Conservation (phyloP, 805 yeast species). For the Myxozyma nipponensis region DNA sequence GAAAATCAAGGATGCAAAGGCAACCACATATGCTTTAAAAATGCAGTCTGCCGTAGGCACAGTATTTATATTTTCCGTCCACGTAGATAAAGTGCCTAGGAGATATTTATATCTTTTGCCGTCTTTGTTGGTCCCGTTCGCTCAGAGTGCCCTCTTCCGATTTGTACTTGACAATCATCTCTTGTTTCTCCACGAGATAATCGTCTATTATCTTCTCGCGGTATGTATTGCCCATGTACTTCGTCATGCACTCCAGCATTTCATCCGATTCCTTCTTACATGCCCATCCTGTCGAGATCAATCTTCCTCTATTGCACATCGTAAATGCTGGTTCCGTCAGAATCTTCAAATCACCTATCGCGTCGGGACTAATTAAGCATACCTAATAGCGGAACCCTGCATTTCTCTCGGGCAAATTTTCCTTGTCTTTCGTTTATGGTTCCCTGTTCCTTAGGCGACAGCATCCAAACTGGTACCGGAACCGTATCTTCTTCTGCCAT, state of each 20-base stretch:
- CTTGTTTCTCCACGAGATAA: slow-evolving; percentile 56
- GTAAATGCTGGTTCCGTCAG: slow-evolving; percentile 46
- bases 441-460: slow-evolving; percentile 23
- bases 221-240: slow-evolving; percentile 50
- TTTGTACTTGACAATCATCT: slow-evolving; percentile 31
- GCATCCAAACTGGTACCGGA: slow-evolving; percentile 24
- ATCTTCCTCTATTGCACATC: slow-evolving; percentile 59
- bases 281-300: slow-evolving; percentile 61
- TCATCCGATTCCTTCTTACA: slow-evolving; percentile 58
- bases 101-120: not conserved
- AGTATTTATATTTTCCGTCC: not conserved
- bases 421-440: slow-evolving; percentile 11
- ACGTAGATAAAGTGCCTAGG: not conserved
- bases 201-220: slow-evolving; percentile 68
- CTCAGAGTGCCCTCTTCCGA: not conserved
- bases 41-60: no score
- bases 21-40: no score
- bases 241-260: slow-evolving; percentile 60
- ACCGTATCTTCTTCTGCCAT: no score
- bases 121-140: not conserved
- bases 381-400: slow-evolving; percentile 18
- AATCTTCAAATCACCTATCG: not conserved
- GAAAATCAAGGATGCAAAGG: no score
- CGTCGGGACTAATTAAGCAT: not conserved
- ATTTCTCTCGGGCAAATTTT: slow-evolving; percentile 13